These are phyloP conservation scores for Vitis vinifera DNA, from an alignment of 164 flowering plant species.

Conservation along the genomic window DNA sequence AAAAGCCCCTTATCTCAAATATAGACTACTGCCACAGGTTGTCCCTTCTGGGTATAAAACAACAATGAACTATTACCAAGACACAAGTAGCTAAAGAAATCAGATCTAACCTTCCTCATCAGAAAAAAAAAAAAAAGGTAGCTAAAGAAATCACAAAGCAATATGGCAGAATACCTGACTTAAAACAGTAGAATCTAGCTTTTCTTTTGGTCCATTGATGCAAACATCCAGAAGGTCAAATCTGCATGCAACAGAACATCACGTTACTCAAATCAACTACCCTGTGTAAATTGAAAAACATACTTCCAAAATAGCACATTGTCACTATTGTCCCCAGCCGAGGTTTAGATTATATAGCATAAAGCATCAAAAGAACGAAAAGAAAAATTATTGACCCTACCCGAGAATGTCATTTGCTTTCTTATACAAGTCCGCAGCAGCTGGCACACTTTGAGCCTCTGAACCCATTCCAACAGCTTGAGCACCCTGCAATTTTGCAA, in stretches of 20 bases:
- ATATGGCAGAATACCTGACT: conserved; percentile 70
- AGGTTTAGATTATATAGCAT: background rate
- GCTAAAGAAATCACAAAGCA: no score
- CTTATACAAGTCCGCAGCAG: conserved; percentile 84
- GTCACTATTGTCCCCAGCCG: background rate
- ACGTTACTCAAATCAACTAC: background rate
- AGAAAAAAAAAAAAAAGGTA: no score
- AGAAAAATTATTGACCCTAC: conserved; percentile 29
- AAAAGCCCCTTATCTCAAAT: no score
- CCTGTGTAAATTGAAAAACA: background rate
- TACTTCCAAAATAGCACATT: background rate
- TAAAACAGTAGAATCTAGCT: conserved; percentile 88
- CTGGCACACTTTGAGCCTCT: conserved; percentile 79
- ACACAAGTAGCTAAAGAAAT: no score
- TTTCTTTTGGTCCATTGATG: conserved; percentile 91
- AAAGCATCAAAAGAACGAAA: background rate
- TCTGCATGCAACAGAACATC: conserved; percentile 33
- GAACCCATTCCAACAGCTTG: conserved; percentile 98
- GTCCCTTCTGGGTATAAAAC: no score
- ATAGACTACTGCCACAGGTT: no score
- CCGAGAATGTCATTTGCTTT: conserved; percentile 93
- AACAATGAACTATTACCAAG: no score
- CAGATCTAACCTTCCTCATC: no score
- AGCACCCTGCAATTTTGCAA: conserved; percentile 69
- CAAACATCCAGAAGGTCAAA: conserved; percentile 89